Percentiles rank a stretch among this genome's conserved stretches.
phyloP scores from a whole-genome alignment of 1,284 basidiomycete genomes.

The Mycosarcoma mackinlayi region DNA sequence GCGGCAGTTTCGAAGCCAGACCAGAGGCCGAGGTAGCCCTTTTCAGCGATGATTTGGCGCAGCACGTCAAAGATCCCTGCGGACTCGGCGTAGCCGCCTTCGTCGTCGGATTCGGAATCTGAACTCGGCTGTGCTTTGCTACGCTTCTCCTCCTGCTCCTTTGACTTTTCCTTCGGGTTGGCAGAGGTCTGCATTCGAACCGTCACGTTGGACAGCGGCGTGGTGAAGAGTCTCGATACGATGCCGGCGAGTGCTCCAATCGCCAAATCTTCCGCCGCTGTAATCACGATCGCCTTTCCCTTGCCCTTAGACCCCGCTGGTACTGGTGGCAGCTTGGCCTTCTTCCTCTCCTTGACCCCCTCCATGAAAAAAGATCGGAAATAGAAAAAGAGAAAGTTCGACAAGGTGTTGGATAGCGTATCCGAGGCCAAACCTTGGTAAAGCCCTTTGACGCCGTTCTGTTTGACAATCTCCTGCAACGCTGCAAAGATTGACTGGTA shows the following conservation, averaged over 20 bases:
- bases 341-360: conserved; percentile 26
- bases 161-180: conserved; percentile 37
- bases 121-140: conserved; percentile 17
- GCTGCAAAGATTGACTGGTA: conserved; percentile 45
- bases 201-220: conserved; percentile 71
- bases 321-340: conserved; percentile 16
- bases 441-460: conserved; percentile 52
- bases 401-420: conserved; percentile 69
- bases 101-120: conserved; percentile 62
- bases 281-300: conserved; percentile 51
- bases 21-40: conserved; percentile 69
- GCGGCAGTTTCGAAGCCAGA: conserved; percentile 68
- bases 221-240: conserved; percentile 69
- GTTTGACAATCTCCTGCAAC: conserved; percentile 46
- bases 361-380: conserved; percentile 58
- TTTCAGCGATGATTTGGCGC: conserved; percentile 67
- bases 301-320: conserved; percentile 14
- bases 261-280: conserved; percentile 69
- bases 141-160: conserved; percentile 13
- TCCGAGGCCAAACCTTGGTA: conserved; percentile 69
- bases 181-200: conserved; percentile 70
- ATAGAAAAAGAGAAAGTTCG: conserved; percentile 65
- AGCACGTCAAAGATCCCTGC: conserved; percentile 61
- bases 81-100: conserved; percentile 58
- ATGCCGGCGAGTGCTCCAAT: conserved; percentile 70